These are phyloP conservation scores for Camellia sinensis DNA, from an alignment of 148 eudicot genomes.

Conservation along the genomic window DNA sequence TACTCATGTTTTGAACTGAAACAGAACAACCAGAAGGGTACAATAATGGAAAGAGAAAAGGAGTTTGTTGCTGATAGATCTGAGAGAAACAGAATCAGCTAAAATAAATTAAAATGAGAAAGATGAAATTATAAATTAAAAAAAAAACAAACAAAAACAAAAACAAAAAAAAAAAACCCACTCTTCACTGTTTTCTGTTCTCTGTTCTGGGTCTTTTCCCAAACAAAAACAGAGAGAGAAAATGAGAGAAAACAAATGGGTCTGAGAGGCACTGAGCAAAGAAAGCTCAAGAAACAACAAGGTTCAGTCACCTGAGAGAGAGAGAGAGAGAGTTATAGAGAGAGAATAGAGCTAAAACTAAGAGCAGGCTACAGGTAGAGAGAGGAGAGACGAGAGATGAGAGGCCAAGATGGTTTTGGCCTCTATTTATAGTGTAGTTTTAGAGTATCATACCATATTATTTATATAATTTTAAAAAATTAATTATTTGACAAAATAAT, in stretches of 20 bases:
- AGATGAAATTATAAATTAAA: conserved; percentile 1
- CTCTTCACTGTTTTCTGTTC: neutral
- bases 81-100: conserved; percentile 14
- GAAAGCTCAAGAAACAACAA: neutral
- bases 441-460: neutral
- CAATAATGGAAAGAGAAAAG: neutral
- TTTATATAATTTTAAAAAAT: too few species aligned
- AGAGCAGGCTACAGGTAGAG: conserved; percentile 8
- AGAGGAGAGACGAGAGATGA: neutral
- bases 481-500: too few species aligned
- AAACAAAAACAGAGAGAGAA: neutral
- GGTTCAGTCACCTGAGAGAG: conserved; percentile 9
- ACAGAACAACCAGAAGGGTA: conserved; percentile 15
- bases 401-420: conserved; percentile 1
- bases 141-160: neutral
- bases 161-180: too few species aligned
- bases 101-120: neutral
- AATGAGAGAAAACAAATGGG: conserved; percentile 1
- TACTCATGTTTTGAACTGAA: conserved; percentile 51
- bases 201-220: neutral
- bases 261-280: neutral
- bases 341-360: conserved; percentile 6
- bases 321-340: conserved; percentile 17
- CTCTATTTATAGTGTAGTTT: conserved; percentile 23
- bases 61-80: conserved; percentile 33